Evolutionary conservation across 352 stramenopile genomes (phyloP).

Genomic region (Globisporangium cystogenes): DNA sequence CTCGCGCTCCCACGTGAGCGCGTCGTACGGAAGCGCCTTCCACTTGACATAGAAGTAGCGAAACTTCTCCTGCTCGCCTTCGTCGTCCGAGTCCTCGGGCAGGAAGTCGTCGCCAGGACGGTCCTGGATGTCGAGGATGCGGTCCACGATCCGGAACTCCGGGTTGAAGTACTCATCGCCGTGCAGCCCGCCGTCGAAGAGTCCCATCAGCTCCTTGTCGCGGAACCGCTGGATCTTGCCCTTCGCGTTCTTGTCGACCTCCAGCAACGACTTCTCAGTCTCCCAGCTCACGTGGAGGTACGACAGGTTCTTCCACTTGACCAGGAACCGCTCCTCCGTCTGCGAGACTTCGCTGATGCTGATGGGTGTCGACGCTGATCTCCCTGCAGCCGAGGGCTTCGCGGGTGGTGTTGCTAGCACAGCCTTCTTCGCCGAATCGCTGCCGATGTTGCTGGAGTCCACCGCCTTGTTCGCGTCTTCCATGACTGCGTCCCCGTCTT

Average conservation of each 20-base stretch:
- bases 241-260: conserved; percentile 82
- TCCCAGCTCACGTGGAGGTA: conserved; percentile 91
- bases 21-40: conserved; percentile 96
- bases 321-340: conserved; percentile 68
- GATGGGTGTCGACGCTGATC: conserved; percentile 1
- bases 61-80: conserved; percentile 22
- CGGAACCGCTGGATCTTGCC: conserved; percentile 85
- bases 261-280: conserved; percentile 73
- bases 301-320: conserved; percentile 89
- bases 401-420: conserved; percentile 2
- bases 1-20: conserved; percentile 97
- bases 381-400: conserved; percentile 1
- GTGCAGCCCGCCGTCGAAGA: conserved; percentile 43
- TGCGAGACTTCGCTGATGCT: conserved; percentile 13
- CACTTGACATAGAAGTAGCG: conserved; percentile 99
- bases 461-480: background rate
- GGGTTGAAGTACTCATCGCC: conserved; percentile 91
- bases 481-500: conserved; percentile 5
- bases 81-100: conserved; percentile 36
- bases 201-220: conserved; percentile 55
- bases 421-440: background rate
- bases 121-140: conserved; percentile 84
- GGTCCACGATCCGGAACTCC: conserved; percentile 86
- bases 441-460: background rate
- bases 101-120: conserved; percentile 64